Evolutionary conservation across 73 alveolate species (phyloP).

Genomic region (Halteria grandinella): DNA sequence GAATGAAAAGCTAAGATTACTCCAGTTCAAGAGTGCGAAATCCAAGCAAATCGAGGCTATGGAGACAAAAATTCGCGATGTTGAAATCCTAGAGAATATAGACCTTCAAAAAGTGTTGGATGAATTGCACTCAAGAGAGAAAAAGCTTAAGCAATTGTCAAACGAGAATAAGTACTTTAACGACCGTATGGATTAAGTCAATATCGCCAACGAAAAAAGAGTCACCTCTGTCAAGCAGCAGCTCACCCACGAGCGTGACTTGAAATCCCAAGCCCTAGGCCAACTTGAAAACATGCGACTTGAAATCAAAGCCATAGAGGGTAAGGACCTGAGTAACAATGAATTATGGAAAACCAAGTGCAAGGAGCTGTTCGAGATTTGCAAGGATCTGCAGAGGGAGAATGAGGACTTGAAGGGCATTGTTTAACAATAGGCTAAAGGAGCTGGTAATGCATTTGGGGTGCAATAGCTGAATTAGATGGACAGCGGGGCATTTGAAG

Average conservation of each 20-base stretch:
- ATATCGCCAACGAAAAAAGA: conserved; percentile 36
- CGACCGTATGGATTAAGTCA: conserved; percentile 17
- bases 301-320: conserved; percentile 56
- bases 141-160: conserved; percentile 40
- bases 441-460: no score
- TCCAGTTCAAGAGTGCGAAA: conserved; percentile 59
- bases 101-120: conserved; percentile 67
- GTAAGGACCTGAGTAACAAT: conserved; percentile 33
- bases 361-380: conserved; percentile 56
- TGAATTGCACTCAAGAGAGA: conserved; percentile 59
- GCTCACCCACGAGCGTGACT: conserved; percentile 22
- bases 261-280: conserved; percentile 36
- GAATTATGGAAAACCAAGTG: conserved; percentile 63
- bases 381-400: conserved; percentile 57
- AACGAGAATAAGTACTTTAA: conserved; percentile 21
- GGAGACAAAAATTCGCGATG: conserved; percentile 65
- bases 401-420: conserved; percentile 20
- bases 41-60: conserved; percentile 67
- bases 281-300: conserved; percentile 41
- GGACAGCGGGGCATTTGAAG: no score
- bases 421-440: no score
- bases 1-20: conserved; percentile 63
- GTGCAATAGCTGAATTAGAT: no score
- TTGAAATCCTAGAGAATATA: conserved; percentile 70
- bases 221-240: conserved; percentile 38